Percentiles rank a stretch among this genome's conserved stretches.
phyloP scores from a whole-genome alignment of 768 basidiomycete species.

The Suillus plorans region DNA sequence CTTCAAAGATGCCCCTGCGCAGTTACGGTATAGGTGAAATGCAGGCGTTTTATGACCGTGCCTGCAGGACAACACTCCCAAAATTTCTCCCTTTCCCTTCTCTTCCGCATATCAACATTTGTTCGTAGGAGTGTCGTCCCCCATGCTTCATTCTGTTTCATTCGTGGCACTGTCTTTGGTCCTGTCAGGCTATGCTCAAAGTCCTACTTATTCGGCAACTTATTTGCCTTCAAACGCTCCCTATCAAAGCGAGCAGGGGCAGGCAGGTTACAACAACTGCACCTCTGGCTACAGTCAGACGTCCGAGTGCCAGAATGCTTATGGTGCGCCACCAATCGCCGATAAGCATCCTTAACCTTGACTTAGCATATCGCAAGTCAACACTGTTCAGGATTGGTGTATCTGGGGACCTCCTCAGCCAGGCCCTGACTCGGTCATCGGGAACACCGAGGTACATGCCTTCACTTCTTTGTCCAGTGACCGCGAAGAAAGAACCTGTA shows the following conservation, averaged over 20 bases:
- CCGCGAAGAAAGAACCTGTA: constrained; percentile 15
- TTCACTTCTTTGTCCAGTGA: constrained; percentile 7
- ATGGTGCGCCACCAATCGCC: constrained; percentile 37
- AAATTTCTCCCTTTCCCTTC: constrained; percentile 11
- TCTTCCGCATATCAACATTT: constrained; percentile 5
- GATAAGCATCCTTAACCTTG: not conserved
- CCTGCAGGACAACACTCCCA: constrained; percentile 8
- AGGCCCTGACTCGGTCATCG: constrained; percentile 52
- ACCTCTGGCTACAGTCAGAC: constrained; percentile 52
- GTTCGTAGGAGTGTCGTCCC: constrained; percentile 12
- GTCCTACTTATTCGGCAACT: constrained; percentile 39
- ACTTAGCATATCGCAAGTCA: constrained; percentile 38
- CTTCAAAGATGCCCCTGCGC: constrained; percentile 1
- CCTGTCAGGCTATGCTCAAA: constrained; percentile 16
- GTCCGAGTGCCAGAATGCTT: constrained; percentile 68
- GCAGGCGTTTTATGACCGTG: constrained; percentile 14
- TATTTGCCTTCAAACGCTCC: constrained; percentile 51
- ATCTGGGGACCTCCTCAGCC: constrained; percentile 51
- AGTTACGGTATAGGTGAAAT: constrained; percentile 15
- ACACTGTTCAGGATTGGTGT: constrained; percentile 57
- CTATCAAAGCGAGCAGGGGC: constrained; percentile 52
- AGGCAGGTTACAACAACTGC: constrained; percentile 66
- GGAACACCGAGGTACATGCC: constrained; percentile 57
- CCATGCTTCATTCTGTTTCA: constrained; percentile 19
- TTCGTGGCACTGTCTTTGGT: constrained; percentile 21